Evolutionary conservation across 192 early-diverging fungal species (phyloP).

Genomic region (Nowakowskiella sp.): DNA sequence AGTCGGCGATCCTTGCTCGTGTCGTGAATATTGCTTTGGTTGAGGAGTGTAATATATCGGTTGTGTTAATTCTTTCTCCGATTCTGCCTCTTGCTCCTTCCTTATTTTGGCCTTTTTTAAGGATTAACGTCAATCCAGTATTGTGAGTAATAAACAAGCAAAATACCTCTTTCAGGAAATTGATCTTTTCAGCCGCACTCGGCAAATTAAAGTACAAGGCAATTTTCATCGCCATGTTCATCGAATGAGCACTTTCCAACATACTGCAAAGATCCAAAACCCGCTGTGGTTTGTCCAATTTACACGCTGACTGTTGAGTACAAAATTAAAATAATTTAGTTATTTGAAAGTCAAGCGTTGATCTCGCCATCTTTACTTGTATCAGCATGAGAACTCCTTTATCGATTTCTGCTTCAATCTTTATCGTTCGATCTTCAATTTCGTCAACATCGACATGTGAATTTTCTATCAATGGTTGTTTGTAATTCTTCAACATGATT

Average conservation of each 20-base stretch:
- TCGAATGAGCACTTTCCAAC: conserved; percentile 51
- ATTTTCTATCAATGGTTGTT: too few relatives aligned
- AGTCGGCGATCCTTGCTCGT: too few relatives aligned
- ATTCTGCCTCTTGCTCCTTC: too few relatives aligned
- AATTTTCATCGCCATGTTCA: conserved; percentile 81
- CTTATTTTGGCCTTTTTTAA: too few relatives aligned
- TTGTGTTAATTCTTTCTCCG: too few relatives aligned
- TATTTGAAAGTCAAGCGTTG: conserved; percentile 9
- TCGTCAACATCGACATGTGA: conserved; percentile 26
- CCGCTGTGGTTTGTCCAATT: conserved; percentile 62
- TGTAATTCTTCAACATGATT: too few relatives aligned
- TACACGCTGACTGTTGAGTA: conserved; percentile 57
- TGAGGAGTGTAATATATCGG: too few relatives aligned
- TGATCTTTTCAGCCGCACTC: conserved; percentile 71
- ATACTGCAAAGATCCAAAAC: conserved; percentile 68
- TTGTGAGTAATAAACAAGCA: too few relatives aligned
- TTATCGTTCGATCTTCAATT: conserved; percentile 74
- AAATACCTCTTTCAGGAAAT: too few relatives aligned
- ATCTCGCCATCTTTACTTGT: not conserved
- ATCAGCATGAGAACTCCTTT: not conserved
- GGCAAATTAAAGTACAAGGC: conserved; percentile 59
- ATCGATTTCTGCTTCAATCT: conserved; percentile 69
- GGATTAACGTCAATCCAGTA: too few relatives aligned
- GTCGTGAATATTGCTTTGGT: too few relatives aligned
- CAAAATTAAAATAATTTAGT: conserved; percentile 3